A percentile compares a stretch with the other conserved stretches of the same genome.
phyloP scores from a whole-genome alignment of 495 filamentous ascomycete species.

The Xylaria intraflava region DNA sequence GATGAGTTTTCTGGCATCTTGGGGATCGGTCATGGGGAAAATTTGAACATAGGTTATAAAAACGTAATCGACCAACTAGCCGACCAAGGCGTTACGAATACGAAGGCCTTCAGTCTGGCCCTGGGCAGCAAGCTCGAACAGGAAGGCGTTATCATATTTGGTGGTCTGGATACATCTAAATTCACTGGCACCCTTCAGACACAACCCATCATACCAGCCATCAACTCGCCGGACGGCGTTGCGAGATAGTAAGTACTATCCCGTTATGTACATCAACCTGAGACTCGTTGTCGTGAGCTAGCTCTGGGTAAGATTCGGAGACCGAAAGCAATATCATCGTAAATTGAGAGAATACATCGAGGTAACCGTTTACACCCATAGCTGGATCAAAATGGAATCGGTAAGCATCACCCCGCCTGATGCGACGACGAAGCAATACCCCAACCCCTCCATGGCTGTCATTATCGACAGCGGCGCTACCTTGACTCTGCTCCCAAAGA shows the following conservation, averaged over 20 bases:
- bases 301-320: not conserved
- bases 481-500: constrained; percentile 75
- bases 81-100: constrained; percentile 33
- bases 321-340: not conserved
- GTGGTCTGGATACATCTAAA: constrained; percentile 82
- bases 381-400: constrained; percentile 56
- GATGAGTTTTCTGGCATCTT: constrained; percentile 43
- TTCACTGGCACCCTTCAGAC: constrained; percentile 64
- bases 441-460: constrained; percentile 51
- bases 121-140: constrained; percentile 41
- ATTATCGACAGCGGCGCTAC: constrained; percentile 86
- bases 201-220: constrained; percentile 56
- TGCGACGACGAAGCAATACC: constrained; percentile 38
- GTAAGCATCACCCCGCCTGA: constrained; percentile 46
- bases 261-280: not conserved
- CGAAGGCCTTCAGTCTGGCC: constrained; percentile 43
- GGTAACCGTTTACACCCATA: not conserved
- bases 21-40: constrained; percentile 41
- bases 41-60: constrained; percentile 34
- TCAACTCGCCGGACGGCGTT: constrained; percentile 34
- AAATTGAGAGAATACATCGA: not conserved
- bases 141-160: constrained; percentile 81
- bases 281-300: not conserved
- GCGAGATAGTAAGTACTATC: constrained; percentile 28
- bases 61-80: constrained; percentile 42